phyloP scores from a whole-genome alignment of 2,329 filamentous ascomycete genomes.

The Eurotiales sp. region DNA sequence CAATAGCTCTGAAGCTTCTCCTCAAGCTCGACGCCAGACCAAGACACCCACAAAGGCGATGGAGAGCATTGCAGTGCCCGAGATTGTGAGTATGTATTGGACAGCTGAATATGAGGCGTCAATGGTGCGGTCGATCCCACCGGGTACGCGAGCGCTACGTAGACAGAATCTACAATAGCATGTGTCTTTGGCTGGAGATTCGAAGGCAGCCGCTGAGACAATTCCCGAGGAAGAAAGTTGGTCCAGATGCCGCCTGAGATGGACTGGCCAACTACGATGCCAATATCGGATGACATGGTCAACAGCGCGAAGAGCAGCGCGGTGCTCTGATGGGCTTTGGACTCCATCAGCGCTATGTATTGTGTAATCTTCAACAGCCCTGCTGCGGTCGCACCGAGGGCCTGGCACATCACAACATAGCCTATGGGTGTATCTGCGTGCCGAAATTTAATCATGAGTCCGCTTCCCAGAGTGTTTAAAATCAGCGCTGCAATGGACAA shows the following conservation, averaged over 20 bases:
- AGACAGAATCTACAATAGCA: not conserved
- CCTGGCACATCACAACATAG: slow-evolving; percentile 1
- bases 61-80: not conserved
- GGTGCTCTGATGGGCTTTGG: not conserved
- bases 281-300: not conserved
- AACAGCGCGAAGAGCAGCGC: not conserved
- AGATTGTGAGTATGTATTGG: not conserved
- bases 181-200: not conserved
- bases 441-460: not conserved
- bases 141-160: not conserved
- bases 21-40: not conserved
- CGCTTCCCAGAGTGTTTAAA: not conserved
- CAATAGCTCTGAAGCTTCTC: no score
- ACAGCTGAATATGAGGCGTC: not conserved
- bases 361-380: not conserved
- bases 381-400: not conserved
- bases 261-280: not conserved
- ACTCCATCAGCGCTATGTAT: slow-evolving; percentile 1
- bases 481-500: not conserved
- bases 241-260: not conserved
- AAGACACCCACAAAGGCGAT: not conserved
- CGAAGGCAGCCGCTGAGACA: not conserved
- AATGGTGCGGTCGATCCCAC: not conserved
- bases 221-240: not conserved
- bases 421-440: not conserved